A percentile compares a stretch with the other conserved stretches of the same genome.
Evolutionary conservation across 495 filamentous ascomycete species (phyloP).

Genomic region (Ramalina peruviana): DNA sequence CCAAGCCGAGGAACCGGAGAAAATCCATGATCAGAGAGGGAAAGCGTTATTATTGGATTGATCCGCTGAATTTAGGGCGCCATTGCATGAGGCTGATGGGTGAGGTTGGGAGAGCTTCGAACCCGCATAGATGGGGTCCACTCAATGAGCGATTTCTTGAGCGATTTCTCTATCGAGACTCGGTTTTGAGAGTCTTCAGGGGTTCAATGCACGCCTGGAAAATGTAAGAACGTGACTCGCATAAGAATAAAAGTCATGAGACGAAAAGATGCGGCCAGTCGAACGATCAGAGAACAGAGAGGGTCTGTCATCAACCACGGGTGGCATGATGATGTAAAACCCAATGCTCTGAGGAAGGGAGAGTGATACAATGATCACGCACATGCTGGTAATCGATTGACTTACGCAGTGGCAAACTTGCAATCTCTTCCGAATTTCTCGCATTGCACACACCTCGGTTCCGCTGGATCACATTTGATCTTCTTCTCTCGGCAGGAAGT

Average conservation of each 20-base stretch:
- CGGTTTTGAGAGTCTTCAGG: background rate
- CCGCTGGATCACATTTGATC: constrained; percentile 86
- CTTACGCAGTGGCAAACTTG: constrained; percentile 81
- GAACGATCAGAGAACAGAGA: background rate
- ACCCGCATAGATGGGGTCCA: too few relatives aligned
- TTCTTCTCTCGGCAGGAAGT: constrained; percentile 90
- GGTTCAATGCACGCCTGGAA: constrained; percentile 12
- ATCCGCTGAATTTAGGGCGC: too few relatives aligned
- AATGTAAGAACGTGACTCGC: constrained; percentile 16
- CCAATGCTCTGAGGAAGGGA: background rate
- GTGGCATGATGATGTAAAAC: background rate
- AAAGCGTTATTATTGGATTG: too few relatives aligned
- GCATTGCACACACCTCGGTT: constrained; percentile 75
- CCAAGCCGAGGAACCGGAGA: too few relatives aligned
- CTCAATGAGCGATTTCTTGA: too few relatives aligned
- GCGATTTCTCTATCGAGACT: too few relatives aligned
- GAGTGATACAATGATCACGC: background rate
- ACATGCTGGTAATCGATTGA: constrained; percentile 10
- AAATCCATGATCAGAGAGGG: too few relatives aligned
- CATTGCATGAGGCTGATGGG: too few relatives aligned
- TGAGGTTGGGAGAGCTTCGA: too few relatives aligned
- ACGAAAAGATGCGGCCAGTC: constrained; percentile 6
- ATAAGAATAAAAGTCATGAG: constrained; percentile 4
- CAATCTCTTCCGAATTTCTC: constrained; percentile 77
- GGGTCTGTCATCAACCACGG: background rate